phyloP scores from a whole-genome alignment of 164 flowering plant genomes.

The Aristolochia contorta region DNA sequence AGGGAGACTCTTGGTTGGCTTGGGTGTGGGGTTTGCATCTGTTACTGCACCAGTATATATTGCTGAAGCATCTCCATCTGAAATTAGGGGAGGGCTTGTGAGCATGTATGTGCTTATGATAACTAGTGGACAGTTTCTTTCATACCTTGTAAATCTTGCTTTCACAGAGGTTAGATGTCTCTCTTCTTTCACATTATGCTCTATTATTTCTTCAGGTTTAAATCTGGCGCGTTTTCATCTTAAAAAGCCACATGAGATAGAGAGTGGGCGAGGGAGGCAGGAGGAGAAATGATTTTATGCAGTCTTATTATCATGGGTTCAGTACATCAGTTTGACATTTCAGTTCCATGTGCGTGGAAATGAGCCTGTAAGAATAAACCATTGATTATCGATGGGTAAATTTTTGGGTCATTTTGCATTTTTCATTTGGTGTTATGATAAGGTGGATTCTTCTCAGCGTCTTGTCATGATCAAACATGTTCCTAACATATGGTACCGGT shows the following conservation, averaged over 20 bases:
- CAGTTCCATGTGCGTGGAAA: no score
- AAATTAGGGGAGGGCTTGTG: slow-evolving; percentile 91
- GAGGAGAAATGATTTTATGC: not conserved
- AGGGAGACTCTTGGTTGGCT: slow-evolving; percentile 80
- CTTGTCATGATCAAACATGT: not conserved
- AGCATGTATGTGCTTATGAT: slow-evolving; percentile 98
- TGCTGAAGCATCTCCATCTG: slow-evolving; percentile 95
- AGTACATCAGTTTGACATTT: not conserved
- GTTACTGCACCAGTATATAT: slow-evolving; percentile 97
- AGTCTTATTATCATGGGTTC: not conserved
- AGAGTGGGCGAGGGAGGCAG: no score
- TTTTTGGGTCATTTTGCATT: not conserved
- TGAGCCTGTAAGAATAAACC: no score
- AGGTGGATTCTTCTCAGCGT: not conserved
- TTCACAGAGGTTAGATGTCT: slow-evolving; percentile 79
- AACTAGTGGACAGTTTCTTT: slow-evolving; percentile 95
- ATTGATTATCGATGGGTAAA: not conserved
- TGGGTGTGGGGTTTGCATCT: slow-evolving; percentile 92
- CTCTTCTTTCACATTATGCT: not conserved
- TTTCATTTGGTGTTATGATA: not conserved
- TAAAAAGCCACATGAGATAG: not conserved
- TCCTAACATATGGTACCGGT: not conserved
- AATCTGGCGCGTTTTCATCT: not conserved
- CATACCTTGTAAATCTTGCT: slow-evolving; percentile 89
- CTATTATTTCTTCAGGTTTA: not conserved